Conservation (phyloP, 2,329 filamentous ascomycete species). For the Claviceps maximensis region DNA sequence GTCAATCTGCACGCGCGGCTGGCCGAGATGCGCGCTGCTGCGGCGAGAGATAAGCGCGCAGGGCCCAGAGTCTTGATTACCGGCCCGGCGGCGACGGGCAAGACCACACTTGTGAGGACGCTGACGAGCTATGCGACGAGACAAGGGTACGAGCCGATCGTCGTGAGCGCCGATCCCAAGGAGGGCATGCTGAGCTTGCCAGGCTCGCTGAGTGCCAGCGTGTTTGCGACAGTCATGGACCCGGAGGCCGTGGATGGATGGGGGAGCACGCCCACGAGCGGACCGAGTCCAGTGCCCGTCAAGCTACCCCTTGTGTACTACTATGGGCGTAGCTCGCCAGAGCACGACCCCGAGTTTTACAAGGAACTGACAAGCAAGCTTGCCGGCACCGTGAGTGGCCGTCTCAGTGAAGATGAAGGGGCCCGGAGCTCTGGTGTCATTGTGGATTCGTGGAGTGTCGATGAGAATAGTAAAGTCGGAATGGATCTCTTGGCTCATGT, state of each 20-base stretch:
- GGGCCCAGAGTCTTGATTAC: slow-evolving; percentile 78
- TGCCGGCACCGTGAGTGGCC: slow-evolving; percentile 63
- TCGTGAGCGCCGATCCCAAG: slow-evolving; percentile 72
- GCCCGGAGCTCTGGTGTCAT: slow-evolving; percentile 66
- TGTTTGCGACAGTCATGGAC: slow-evolving; percentile 78
- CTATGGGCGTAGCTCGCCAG: slow-evolving; percentile 61
- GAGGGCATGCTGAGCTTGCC: slow-evolving; percentile 69
- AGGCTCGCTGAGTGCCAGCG: slow-evolving; percentile 73
- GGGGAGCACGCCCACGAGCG: slow-evolving; percentile 82
- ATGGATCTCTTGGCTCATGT: slow-evolving; percentile 75
- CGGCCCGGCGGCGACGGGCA: slow-evolving; percentile 66
- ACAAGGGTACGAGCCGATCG: slow-evolving; percentile 58
- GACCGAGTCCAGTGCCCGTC: slow-evolving; percentile 74
- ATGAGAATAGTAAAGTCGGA: slow-evolving; percentile 50
- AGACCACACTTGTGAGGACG: slow-evolving; percentile 67
- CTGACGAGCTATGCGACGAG: slow-evolving; percentile 70
- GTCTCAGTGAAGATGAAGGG: slow-evolving; percentile 61
- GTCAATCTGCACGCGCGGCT: slow-evolving; percentile 83
- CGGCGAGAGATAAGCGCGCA: slow-evolving; percentile 31
- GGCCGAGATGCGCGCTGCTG: slow-evolving; percentile 54
- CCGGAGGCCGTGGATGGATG: slow-evolving; percentile 67
- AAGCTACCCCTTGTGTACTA: slow-evolving; percentile 88
- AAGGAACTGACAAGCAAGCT: slow-evolving; percentile 62
- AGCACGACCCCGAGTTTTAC: slow-evolving; percentile 61
- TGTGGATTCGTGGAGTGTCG: slow-evolving; percentile 66